Evolutionary conservation across 345 rosid species (phyloP), one percentile per base, ranked within the genome.

Genomic region (Salix koriyanagi): DNA sequence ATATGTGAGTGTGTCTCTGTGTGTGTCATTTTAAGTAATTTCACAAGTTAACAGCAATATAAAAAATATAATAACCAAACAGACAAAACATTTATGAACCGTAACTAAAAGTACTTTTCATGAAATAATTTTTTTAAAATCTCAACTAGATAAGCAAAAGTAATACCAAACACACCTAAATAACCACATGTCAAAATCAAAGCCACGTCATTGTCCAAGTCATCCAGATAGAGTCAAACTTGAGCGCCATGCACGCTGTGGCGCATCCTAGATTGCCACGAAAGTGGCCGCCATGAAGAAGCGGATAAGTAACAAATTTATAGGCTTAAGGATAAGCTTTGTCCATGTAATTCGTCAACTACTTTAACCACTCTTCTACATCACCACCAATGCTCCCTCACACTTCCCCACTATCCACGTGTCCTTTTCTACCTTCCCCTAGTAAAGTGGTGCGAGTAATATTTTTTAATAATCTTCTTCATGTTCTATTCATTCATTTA

Each of bases 241-340:
- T 14, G 75, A n/a, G 83, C 86, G 80, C 78, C 61, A 73, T 69
- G 73, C 76, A 58, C 79, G 72, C 77, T 0, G 25, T 0, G 41
- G 84, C 81, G 71, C 74, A 75, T 21, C 67, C 65, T 74, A 71
- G 77, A 41, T 11, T 11, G 72, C 76, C 60, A 52, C 18, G 19
- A 44, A 6, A 41, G 84, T 75, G 88, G 87, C 83, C 77, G 83
- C 72, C 84, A 85, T 65, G 78, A n/a, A 86, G 72, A 42, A 64
- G 77, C 89, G 89, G 91, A 89, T 81, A 86, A 83, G 9, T 46
- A 69, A 25, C 15, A 10, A 11, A 80, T 70, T 32, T 15, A 5
- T 66, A 23, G 46, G 56, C 0, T 10, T 6, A 5, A 83, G 80
- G 86, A 83, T 86, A 79, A 86, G 85, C 66, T 76, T 64, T 18